Evolutionary conservation across 371 early-diverging fungal species (phyloP), one percentile per base, ranked within the genome.

Genomic region (Rhizopus microsporus): DNA sequence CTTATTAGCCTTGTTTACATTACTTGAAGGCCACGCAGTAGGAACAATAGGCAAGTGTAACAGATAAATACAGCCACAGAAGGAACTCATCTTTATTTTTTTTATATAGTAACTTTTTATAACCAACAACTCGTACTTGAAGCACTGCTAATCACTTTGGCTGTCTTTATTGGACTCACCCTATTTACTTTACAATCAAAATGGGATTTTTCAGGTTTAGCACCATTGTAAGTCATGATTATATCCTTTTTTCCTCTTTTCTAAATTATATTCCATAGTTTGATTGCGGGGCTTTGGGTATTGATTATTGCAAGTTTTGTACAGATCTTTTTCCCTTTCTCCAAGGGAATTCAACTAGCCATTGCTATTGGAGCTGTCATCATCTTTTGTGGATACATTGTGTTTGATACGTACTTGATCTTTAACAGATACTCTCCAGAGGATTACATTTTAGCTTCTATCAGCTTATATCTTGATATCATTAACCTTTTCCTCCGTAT

Each of bases 401-500:
- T 91, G 13, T 89, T 83, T 54, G 93, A 83, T 32, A 93, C 92
- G 1, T 81, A 83, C 44, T 61, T 81, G 58, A 82, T 93, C 16
- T 87, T 90, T 71, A 78, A 83, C 68, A 73, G 78, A 9, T 68
- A 87, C 17, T 79, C 79, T 6, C 83, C 88, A n/a, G 93, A 93
- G 44, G 92, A 92, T 50, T 92, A 90, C 59, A 85, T 92, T 15
- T 56, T 85, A 51, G 92, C 88, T n/a, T 75, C 85, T n/a, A 70
- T 88, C 38, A 80, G 83, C 38, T 77, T 93, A 34, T 93, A 93
- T 62, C 73, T 93, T 54, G 93, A 93, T 62, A 59, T 93, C 9
- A 69, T 93, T 69, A 93, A 93, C 62, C 75, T 93, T 56, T 93
- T 93, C 74, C 44, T 93, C 33, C 78, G 82, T 37, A 80, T 93